A percentile compares a stretch with the other conserved stretches of the same genome.
phyloP scores from a whole-genome alignment of 148 eudicot species.

The Heliosperma pusillum region DNA sequence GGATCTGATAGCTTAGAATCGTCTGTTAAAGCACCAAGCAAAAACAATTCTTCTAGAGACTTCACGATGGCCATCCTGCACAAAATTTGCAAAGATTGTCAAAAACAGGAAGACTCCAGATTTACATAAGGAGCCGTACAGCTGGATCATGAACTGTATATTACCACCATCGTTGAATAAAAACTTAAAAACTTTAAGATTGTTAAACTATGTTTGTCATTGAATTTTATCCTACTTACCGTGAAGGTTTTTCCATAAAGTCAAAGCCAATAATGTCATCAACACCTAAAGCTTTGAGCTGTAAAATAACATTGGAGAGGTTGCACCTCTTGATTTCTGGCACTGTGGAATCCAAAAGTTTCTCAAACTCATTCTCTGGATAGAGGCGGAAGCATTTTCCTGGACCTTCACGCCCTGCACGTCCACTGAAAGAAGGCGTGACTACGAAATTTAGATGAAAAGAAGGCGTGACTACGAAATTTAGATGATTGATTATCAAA shows the following conservation, averaged over 20 bases:
- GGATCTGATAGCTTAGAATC: conserved; percentile 81
- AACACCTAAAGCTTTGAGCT: conserved; percentile 89
- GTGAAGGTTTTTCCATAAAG: conserved; percentile 87
- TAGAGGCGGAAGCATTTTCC: conserved; percentile 96
- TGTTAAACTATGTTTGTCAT: background rate
- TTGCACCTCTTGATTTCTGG: conserved; percentile 88
- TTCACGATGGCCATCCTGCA: conserved; percentile 72
- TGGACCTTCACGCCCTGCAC: conserved; percentile 99
- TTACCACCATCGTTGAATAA: background rate
- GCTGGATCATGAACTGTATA: background rate
- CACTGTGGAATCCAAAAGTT: conserved; percentile 70
- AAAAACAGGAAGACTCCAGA: background rate
- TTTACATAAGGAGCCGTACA: background rate
- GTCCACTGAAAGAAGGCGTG: conserved; percentile 56
- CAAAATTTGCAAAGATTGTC: conserved; percentile 18
- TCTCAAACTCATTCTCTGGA: conserved; percentile 73
- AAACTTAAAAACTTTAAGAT: background rate
- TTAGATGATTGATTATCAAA: conserved; percentile 6
- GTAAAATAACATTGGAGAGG: conserved; percentile 83
- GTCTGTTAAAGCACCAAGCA: conserved; percentile 86
- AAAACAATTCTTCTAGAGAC: conserved; percentile 67
- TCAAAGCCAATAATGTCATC: conserved; percentile 85
- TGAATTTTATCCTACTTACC: conserved; percentile 35
- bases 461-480: conserved; percentile 17
- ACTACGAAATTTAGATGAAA: conserved; percentile 15